Evolutionary conservation across 306 rosid species (phyloP), one percentile per base, ranked within the genome.

Genomic region (Rosa rugosa): DNA sequence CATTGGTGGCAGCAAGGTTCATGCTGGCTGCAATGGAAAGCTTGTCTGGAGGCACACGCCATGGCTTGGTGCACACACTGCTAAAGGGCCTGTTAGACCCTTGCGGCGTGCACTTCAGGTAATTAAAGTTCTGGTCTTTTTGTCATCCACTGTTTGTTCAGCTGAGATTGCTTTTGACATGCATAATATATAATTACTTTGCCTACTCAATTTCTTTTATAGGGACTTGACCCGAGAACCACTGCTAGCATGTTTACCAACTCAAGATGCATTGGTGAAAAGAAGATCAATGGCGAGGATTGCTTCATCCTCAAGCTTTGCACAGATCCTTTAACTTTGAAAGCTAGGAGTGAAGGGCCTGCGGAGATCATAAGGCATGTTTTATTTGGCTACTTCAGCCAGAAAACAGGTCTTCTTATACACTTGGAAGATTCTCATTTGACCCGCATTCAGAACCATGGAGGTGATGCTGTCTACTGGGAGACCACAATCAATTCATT

Each of bases 1-100:
- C 69, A 89, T 96, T 56, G 99, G 98, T 53, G 99, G 94, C 49
- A 96, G 96, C 88, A 96, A 96, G 89, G 99, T 96, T 80, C 99
- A 90, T 53, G 99, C 99, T 6, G 99, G 99, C 75, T 96, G 98
- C 91, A 96, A 96, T 16, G 98, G 99, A 62, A 84, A 90, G 78
- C 92, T 96, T 18, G 99, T 96, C 20, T 96, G 99, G 99, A 87
- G 99, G 73, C 99, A 96, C 89, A 96, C 99, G 0, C 99, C 99
- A 17, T 96, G 99, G 99, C 94, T 93, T 3, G 99, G 99, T 69
- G 96, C 99, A 3, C 99, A 96, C 54, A 98, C 99, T 1, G 98
- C 99, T 0, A 96, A 96, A 85, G 99, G 99, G 46, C 99, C 99
- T 0, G 98, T 96, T 74, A 79, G 99, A 87, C 98, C 99, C 56